phyloP scores from a whole-genome alignment of 495 filamentous ascomycete genomes.

The Penicillium ucsense region DNA sequence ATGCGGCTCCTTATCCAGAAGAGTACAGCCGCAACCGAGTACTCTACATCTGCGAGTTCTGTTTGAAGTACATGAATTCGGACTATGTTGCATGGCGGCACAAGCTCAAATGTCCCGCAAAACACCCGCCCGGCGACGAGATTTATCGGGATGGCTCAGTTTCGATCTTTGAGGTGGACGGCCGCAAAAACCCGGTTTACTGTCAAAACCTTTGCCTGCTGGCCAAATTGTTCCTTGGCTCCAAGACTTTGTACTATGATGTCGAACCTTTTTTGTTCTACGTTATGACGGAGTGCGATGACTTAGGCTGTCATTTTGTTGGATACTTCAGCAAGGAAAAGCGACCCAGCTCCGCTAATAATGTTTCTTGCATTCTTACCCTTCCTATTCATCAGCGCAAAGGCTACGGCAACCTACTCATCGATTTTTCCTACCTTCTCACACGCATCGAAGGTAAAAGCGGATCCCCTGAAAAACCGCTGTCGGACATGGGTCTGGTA shows the following conservation, averaged over 20 bases:
- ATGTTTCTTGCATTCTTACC: constrained; percentile 94
- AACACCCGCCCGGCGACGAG: constrained; percentile 93
- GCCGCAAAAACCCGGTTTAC: constrained; percentile 91
- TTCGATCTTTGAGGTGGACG: constrained; percentile 95
- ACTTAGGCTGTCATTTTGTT: constrained; percentile 90
- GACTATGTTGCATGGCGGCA: constrained; percentile 96
- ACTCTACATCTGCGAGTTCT: constrained; percentile 98
- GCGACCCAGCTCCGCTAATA: constrained; percentile 86
- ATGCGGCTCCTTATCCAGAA: constrained; percentile 96
- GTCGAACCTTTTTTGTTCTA: constrained; percentile 98
- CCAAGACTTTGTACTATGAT: constrained; percentile 97
- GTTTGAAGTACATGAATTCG: constrained; percentile 98
- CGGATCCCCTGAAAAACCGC: constrained; percentile 91
- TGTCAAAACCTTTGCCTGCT: constrained; percentile 96
- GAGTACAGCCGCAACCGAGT: constrained; percentile 94
- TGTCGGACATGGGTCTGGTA: constrained; percentile 95
- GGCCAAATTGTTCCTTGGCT: constrained; percentile 91
- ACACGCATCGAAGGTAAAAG: constrained; percentile 90
- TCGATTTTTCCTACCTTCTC: constrained; percentile 95
- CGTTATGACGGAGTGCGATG: constrained; percentile 93
- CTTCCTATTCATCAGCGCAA: constrained; percentile 94
- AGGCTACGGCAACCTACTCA: constrained; percentile 91
- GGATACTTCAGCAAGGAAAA: constrained; percentile 99
- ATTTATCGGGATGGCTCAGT: constrained; percentile 93
- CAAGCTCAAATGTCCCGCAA: constrained; percentile 93